Evolutionary conservation across 2,329 filamentous ascomycete genomes (phyloP).

Genomic region (Penicillium rolfsii): DNA sequence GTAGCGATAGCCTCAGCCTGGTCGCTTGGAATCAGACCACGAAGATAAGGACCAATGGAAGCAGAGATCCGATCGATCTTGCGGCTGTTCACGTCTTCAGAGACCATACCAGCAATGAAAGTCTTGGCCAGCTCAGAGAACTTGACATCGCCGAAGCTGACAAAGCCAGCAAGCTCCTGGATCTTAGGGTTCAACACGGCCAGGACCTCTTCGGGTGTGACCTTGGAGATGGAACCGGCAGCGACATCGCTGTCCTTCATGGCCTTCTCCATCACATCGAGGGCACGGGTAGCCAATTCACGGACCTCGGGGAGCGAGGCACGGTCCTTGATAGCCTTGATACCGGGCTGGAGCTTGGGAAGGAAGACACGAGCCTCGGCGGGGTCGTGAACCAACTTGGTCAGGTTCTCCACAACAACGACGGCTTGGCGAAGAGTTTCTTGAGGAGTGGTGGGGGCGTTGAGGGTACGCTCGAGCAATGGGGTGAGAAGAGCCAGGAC

Average conservation of each 20-base stretch:
- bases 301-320: constrained; percentile 94
- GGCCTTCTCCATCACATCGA: constrained; percentile 88
- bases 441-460: constrained; percentile 86
- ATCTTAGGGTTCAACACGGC: constrained; percentile 76
- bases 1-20: constrained; percentile 69
- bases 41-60: constrained; percentile 75
- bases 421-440: constrained; percentile 95
- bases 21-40: constrained; percentile 66
- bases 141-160: constrained; percentile 63
- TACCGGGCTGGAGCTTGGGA: constrained; percentile 90
- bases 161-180: constrained; percentile 67
- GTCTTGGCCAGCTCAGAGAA: constrained; percentile 68
- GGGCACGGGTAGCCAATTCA: constrained; percentile 79
- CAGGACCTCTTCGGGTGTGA: constrained; percentile 69
- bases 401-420: constrained; percentile 96
- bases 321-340: constrained; percentile 82
- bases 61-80: constrained; percentile 71
- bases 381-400: constrained; percentile 94
- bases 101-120: constrained; percentile 83
- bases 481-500: constrained; percentile 93
- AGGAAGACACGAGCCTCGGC: constrained; percentile 93
- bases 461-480: constrained; percentile 89
- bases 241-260: constrained; percentile 72
- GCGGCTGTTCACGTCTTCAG: constrained; percentile 84
- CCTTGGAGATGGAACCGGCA: constrained; percentile 63